Evolutionary conservation across 1,284 basidiomycete genomes (phyloP), one percentile per base, ranked within the genome.

Genomic region (Tilletia setariae): DNA sequence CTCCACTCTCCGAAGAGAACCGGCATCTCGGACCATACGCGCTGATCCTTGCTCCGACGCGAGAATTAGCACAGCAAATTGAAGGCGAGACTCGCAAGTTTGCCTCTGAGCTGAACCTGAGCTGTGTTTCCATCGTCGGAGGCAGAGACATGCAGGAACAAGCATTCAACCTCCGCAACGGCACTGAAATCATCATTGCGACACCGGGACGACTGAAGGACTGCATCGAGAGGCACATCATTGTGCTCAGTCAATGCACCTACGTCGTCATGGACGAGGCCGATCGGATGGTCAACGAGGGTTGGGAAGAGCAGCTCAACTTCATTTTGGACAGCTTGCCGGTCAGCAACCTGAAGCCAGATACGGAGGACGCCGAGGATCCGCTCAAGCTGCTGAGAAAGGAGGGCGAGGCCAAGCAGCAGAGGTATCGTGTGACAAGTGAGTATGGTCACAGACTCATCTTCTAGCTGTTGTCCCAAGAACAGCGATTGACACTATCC

Each of bases 201-300:
- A 98, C 95, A 0, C 96, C 96, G 1, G 95, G 95, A 84, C 91
- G 95, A 84, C 86, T 99, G 59, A 95, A 96, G 84, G 96, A 98
- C 83, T 92, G 97, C 73, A 90, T 98, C 70, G 95, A 98, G 84
- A 89, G 94, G 62, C 93, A 92, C 82, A 92, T 98, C 63, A 86
- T 98, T 43, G 94, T 98, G 44, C 87, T 99, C 64, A 90, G 90
- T 3, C 95, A 98, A 84, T 98, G 95, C 84, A 92, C 92, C 0
- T 98, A 98, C 81, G 90, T 98, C 65, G 94, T 98, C 72, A 95
- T 98, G 93, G 96, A 98, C 83, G 95, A 99, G 85, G 96, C 96
- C 21, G 95, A 99, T 83, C 89, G 94, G 67, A 98, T 98, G 95
- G 93, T 98, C 68, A 90, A 96, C 80, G 89, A 98, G 40, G 96